Conservation (phyloP, 2,329 filamentous ascomycete species). For the Fusarium albidum region DNA sequence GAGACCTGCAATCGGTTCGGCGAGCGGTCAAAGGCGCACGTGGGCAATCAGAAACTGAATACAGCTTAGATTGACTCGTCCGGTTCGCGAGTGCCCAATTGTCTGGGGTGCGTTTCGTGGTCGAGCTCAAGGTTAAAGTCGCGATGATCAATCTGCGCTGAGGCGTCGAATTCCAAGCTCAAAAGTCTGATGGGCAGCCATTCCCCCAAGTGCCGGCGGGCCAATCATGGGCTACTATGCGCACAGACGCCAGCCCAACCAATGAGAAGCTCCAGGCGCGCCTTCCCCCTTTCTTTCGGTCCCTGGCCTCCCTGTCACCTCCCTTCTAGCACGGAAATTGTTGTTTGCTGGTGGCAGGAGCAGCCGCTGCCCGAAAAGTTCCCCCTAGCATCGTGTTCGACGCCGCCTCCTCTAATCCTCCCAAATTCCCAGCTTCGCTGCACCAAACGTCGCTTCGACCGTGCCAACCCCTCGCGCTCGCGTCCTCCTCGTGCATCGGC, state of each 20-base stretch:
- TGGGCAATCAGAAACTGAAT: not conserved
- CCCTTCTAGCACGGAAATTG: slow-evolving; percentile 56
- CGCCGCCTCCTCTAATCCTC: slow-evolving; percentile 40
- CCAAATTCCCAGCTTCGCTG: slow-evolving; percentile 40
- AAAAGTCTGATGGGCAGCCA: slow-evolving; percentile 44
- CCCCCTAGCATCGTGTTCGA: slow-evolving; percentile 45
- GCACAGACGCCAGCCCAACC: slow-evolving; percentile 41
- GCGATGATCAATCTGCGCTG: slow-evolving; percentile 33
- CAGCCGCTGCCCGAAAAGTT: slow-evolving; percentile 50
- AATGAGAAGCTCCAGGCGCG: slow-evolving; percentile 44
- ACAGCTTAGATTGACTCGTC: not conserved
- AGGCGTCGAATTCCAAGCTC: slow-evolving; percentile 37
- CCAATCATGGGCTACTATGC: slow-evolving; percentile 44
- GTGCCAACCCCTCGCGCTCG: slow-evolving; percentile 34
- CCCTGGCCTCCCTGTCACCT: slow-evolving; percentile 47
- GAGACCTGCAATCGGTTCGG: slow-evolving; percentile 14
- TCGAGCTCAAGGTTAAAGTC: slow-evolving; percentile 26
- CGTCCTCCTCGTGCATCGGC: slow-evolving; percentile 25
- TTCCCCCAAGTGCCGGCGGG: slow-evolving; percentile 37
- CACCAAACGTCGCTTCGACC: slow-evolving; percentile 37
- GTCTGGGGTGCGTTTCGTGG: slow-evolving; percentile 15
- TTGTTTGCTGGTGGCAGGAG: slow-evolving; percentile 54
- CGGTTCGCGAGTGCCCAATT: slow-evolving; percentile 13
- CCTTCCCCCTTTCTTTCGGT: slow-evolving; percentile 54
- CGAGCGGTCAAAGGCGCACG: not conserved